Evolutionary conservation across 768 basidiomycete genomes (phyloP).

Genomic region (Lentinula lateritia): DNA sequence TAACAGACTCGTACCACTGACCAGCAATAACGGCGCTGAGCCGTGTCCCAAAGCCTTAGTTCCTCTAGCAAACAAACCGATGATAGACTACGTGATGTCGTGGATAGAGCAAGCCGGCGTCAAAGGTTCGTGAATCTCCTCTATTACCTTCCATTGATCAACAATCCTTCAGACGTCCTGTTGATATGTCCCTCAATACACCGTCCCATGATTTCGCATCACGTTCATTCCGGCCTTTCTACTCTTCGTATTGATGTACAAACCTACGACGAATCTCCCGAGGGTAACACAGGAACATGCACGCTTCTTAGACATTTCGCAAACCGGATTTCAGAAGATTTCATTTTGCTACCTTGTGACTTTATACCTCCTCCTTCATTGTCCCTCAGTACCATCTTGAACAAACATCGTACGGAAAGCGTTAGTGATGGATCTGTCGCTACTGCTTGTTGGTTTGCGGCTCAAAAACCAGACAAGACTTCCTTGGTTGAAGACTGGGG

Average conservation of each 20-base stretch:
- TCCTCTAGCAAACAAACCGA: slow-evolving; percentile 82
- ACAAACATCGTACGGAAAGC: slow-evolving; percentile 76
- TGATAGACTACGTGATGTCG: slow-evolving; percentile 75
- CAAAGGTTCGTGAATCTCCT: slow-evolving; percentile 45
- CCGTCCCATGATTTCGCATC: slow-evolving; percentile 71
- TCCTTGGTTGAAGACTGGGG: slow-evolving; percentile 66
- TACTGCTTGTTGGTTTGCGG: slow-evolving; percentile 62
- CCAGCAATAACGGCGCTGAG: slow-evolving; percentile 72
- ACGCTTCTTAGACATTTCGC: slow-evolving; percentile 75
- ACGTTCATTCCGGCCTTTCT: slow-evolving; percentile 65
- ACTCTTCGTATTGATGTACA: slow-evolving; percentile 73
- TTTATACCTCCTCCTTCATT: slow-evolving; percentile 75
- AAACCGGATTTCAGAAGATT: slow-evolving; percentile 71
- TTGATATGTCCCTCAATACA: slow-evolving; percentile 80
- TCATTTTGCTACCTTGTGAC: slow-evolving; percentile 88
- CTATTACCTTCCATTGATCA: slow-evolving; percentile 6
- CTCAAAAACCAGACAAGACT: slow-evolving; percentile 47
- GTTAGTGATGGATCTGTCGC: slow-evolving; percentile 59
- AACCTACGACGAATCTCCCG: slow-evolving; percentile 70
- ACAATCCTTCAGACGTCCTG: slow-evolving; percentile 59
- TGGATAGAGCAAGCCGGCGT: slow-evolving; percentile 90
- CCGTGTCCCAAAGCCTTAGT: slow-evolving; percentile 84
- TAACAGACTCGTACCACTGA: slow-evolving; percentile 65
- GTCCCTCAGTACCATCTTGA: slow-evolving; percentile 62
- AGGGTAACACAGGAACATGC: slow-evolving; percentile 64